These are phyloP conservation scores for Dactylellina sp. DNA, from an alignment of 2,329 filamentous ascomycete species.

Conservation along the genomic window DNA sequence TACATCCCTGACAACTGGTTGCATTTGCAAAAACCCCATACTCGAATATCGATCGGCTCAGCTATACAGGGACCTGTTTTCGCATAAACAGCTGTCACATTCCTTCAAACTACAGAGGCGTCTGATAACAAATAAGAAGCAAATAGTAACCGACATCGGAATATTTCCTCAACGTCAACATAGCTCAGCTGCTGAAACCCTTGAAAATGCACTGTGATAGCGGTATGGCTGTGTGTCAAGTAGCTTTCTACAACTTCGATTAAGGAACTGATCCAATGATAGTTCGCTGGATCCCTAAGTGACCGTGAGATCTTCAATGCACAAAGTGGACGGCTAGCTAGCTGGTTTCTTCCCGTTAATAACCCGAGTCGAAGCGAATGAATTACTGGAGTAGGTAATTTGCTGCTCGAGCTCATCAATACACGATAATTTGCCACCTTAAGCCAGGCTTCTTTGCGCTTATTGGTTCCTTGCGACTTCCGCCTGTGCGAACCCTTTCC, in stretches of 20 bases:
- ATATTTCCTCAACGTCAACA: slow-evolving; percentile 25
- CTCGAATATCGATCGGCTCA: slow-evolving; percentile 4
- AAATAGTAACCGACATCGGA: slow-evolving; percentile 45
- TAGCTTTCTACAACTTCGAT: slow-evolving; percentile 45
- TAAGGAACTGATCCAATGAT: slow-evolving; percentile 30
- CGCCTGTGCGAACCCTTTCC: too few relatives aligned
- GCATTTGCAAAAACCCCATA: slow-evolving; percentile 14
- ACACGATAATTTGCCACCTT: too few relatives aligned
- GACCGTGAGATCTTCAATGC: background rate
- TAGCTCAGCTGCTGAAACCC: slow-evolving; percentile 43
- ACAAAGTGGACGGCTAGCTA: background rate
- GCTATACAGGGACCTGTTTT: slow-evolving; percentile 20
- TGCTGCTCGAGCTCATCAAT: too few relatives aligned
- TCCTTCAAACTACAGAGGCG: slow-evolving; percentile 44
- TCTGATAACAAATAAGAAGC: slow-evolving; percentile 7
- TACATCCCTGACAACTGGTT: slow-evolving; percentile 13
- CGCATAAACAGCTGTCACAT: slow-evolving; percentile 30
- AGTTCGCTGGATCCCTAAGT: slow-evolving; percentile 17
- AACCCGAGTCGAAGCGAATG: too few relatives aligned
- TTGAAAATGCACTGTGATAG: slow-evolving; percentile 42
- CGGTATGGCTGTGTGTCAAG: slow-evolving; percentile 46
- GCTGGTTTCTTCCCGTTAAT: too few relatives aligned
- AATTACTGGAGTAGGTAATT: too few relatives aligned
- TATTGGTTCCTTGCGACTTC: too few relatives aligned
- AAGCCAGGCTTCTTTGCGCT: too few relatives aligned